Percentiles rank a stretch among this genome's conserved stretches.
Evolutionary conservation across 441 rosid genomes (phyloP).

Genomic region (Codiaeum variegatum): DNA sequence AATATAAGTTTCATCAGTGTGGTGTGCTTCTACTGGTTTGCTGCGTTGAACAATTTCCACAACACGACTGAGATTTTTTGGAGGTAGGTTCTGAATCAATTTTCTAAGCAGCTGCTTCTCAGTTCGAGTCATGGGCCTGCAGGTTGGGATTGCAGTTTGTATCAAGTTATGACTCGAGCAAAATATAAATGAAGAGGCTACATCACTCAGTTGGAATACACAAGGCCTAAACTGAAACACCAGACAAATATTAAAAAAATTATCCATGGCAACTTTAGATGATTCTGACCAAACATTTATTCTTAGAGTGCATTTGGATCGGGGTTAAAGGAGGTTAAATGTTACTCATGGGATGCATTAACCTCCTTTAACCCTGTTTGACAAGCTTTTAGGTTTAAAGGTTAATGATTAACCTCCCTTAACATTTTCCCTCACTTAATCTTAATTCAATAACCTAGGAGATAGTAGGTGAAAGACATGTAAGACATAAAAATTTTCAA

Average conservation of each 20-base stretch:
- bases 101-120: conserved; percentile 48
- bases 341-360: too few relatives aligned
- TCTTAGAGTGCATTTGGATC: too few relatives aligned
- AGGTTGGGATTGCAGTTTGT: conserved; percentile 12
- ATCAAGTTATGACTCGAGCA: neutral
- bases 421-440: too few relatives aligned
- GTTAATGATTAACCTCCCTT: too few relatives aligned
- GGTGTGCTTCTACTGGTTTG: conserved; percentile 14
- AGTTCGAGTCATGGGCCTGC: conserved; percentile 47
- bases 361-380: too few relatives aligned
- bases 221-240: neutral
- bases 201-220: neutral
- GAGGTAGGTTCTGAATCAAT: conserved; percentile 44
- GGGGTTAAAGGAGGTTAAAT: too few relatives aligned
- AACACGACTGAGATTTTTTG: conserved; percentile 40
- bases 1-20: conserved; percentile 29
- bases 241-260: neutral
- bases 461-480: too few relatives aligned
- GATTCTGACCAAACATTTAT: neutral
- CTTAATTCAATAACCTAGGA: too few relatives aligned
- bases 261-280: neutral
- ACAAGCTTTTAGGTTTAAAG: too few relatives aligned
- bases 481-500: too few relatives aligned
- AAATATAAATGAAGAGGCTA: neutral
- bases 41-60: conserved; percentile 37